A percentile compares a stretch with the other conserved stretches of the same genome.
Conservation (phyloP, 495 filamentous ascomycete species). For the Hypoxylon lienhwacheense region DNA sequence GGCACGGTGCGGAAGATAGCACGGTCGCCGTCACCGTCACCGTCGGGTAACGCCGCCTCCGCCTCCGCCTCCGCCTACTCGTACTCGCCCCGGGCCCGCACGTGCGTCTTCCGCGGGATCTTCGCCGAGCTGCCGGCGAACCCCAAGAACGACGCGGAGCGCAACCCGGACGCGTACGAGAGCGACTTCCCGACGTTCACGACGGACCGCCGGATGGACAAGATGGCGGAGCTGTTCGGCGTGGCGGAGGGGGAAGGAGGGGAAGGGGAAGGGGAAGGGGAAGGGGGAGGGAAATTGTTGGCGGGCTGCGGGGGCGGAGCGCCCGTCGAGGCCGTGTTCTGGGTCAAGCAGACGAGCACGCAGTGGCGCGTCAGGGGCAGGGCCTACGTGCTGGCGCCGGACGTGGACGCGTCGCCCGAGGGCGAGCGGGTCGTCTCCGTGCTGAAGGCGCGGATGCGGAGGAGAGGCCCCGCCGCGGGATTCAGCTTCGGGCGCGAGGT, state of each 20-base stretch:
- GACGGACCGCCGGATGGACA: slow-evolving; percentile 84
- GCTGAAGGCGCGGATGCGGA: slow-evolving; percentile 42
- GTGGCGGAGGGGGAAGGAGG: slow-evolving; percentile 31
- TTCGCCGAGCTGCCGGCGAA: slow-evolving; percentile 71
- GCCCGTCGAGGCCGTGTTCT: slow-evolving; percentile 80
- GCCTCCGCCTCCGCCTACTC: slow-evolving; percentile 16
- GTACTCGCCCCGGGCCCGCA: slow-evolving; percentile 50
- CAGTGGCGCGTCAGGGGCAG: slow-evolving; percentile 85
- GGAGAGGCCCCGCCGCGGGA: slow-evolving; percentile 25
- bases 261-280: not conserved
- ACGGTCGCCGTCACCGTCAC: too few species aligned
- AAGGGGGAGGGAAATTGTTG: too few species aligned
- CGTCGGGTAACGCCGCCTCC: too few species aligned
- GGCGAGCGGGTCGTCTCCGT: slow-evolving; percentile 48
- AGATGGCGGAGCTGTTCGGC: slow-evolving; percentile 67
- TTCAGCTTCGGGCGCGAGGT: slow-evolving; percentile 78
- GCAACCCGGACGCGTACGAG: slow-evolving; percentile 68
- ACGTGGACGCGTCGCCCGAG: slow-evolving; percentile 54
- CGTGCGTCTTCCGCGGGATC: slow-evolving; percentile 77
- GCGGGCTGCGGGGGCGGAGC: slow-evolving; percentile 64
- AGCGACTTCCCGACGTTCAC: slow-evolving; percentile 81
- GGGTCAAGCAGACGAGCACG: slow-evolving; percentile 66
- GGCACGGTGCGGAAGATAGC: slow-evolving; percentile 62
- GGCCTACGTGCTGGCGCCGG: slow-evolving; percentile 67
- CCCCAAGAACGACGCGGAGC: slow-evolving; percentile 59